Evolutionary conservation across 2,329 filamentous ascomycete genomes (phyloP), one percentile per base, ranked within the genome.

Genomic region (Cyphellophora attinorum): DNA sequence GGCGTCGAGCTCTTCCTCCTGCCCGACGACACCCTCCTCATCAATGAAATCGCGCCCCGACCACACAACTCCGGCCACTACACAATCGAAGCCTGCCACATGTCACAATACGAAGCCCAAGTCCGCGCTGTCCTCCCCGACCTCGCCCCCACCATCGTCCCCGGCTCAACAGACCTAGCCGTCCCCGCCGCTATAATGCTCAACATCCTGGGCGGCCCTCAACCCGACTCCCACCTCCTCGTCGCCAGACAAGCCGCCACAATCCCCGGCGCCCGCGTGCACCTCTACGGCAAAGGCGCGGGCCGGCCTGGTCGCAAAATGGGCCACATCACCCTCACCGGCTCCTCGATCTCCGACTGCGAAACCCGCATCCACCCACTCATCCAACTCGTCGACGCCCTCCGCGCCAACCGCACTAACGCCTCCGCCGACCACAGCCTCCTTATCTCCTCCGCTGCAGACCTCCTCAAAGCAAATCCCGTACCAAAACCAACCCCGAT

Each of bases 1-100:
- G 91, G 89, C 1, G 89, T 96, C 0, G 91, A 98, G 62, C 84
- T 96, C 77, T 98, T 98, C 61, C 61, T 96, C 3, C 72, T 88
- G 8, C 64, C 77, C 31, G 76, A 91, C 49, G 76, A 76, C 63
- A 64, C 57, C 38, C 68, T 94, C 2, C 62, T 93, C 38, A 72
- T 95, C 49, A 94, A 93, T 58, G 86, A 94, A 60, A 81, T 93
- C 44, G 85, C 85, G 0, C 85, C 84, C 10, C 71, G 85, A 25
- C 74, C 76, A 33, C 88, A 95, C 62, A 95, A 95, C 64, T 93
- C 85, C 0, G 91, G 91, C 1, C 91, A 96, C 60, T 89, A 88
- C 61, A 93, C 84, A 3, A 96, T 96, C 45, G 89, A 98, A 63
- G 84, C 85, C 3, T 85, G 91, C 31, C 78, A 79, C 0, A 75